These are phyloP conservation scores for Coemansia sp. DNA, from an alignment of 192 early-diverging fungal species.

Conservation along the genomic window DNA sequence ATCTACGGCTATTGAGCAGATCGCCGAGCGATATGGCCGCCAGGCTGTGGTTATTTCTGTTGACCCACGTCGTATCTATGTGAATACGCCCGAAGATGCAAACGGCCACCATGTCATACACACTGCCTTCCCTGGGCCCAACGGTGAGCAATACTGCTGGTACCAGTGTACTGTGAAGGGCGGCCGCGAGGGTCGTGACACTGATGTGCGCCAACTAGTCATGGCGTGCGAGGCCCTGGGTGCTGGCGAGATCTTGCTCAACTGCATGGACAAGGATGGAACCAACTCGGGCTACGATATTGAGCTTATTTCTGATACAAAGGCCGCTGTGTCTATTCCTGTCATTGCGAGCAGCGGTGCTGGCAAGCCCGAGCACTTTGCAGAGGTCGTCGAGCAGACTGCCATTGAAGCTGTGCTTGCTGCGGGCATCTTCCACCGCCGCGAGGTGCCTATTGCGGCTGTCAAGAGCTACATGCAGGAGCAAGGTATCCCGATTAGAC, in stretches of 20 bases:
- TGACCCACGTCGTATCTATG: conserved; percentile 94
- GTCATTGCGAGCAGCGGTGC: conserved; percentile 99
- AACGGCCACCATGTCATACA: conserved; percentile 73
- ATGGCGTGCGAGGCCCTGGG: conserved; percentile 86
- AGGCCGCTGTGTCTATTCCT: conserved; percentile 81
- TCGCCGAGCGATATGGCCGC: conserved; percentile 90
- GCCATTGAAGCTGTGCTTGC: conserved; percentile 95
- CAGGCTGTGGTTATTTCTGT: conserved; percentile 99
- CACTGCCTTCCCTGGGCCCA: conserved; percentile 77
- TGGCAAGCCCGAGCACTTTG: conserved; percentile 84
- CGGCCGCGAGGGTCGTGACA: conserved; percentile 91
- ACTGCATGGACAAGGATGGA: conserved; percentile 99
- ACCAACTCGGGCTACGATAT: conserved; percentile 97
- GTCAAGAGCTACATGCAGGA: conserved; percentile 77
- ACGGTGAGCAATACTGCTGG: conserved; percentile 95
- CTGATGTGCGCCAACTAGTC: conserved; percentile 92
- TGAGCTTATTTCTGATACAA: conserved; percentile 79
- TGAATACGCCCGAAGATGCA: conserved; percentile 66
- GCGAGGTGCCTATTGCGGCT: conserved; percentile 84
- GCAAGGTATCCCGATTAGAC: conserved; percentile 59
- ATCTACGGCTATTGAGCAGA: conserved; percentile 90
- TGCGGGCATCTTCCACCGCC: conserved; percentile 97
- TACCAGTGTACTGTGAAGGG: conserved; percentile 99
- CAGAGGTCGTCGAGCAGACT: conserved; percentile 80
- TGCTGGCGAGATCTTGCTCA: conserved; percentile 95